These are phyloP conservation scores for Alternaria viburni DNA, from an alignment of 2,329 filamentous ascomycete genomes.

Conservation along the genomic window DNA sequence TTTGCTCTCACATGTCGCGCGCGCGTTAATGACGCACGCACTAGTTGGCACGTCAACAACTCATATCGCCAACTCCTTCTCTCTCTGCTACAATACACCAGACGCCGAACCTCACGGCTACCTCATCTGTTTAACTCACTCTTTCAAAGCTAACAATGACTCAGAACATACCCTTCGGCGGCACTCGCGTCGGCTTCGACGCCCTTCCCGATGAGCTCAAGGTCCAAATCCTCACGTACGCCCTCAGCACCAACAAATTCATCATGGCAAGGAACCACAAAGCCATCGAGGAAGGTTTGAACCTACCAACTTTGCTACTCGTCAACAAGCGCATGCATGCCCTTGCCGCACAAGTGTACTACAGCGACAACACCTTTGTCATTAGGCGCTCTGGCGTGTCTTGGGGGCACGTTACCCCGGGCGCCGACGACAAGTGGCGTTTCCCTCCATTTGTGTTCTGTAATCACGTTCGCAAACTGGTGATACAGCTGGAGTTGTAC, in stretches of 20 bases:
- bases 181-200: neutral
- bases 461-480: neutral
- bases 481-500: neutral
- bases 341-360: neutral
- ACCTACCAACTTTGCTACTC: neutral
- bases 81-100: neutral
- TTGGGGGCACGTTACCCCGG: neutral
- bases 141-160: neutral
- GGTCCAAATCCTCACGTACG: neutral
- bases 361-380: neutral
- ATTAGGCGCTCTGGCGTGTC: neutral
- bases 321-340: neutral
- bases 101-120: neutral
- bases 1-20: neutral
- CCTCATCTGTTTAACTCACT: neutral
- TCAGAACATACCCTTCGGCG: neutral
- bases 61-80: neutral
- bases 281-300: neutral
- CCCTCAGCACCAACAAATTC: neutral
- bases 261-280: neutral
- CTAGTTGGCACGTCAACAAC: neutral
- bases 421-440: neutral
- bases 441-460: neutral
- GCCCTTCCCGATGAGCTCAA: neutral
- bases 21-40: neutral